Base-by-base conservation (phyloP, 2,329 filamentous ascomycete species). In the Plenodomus lindquistii region DNA sequence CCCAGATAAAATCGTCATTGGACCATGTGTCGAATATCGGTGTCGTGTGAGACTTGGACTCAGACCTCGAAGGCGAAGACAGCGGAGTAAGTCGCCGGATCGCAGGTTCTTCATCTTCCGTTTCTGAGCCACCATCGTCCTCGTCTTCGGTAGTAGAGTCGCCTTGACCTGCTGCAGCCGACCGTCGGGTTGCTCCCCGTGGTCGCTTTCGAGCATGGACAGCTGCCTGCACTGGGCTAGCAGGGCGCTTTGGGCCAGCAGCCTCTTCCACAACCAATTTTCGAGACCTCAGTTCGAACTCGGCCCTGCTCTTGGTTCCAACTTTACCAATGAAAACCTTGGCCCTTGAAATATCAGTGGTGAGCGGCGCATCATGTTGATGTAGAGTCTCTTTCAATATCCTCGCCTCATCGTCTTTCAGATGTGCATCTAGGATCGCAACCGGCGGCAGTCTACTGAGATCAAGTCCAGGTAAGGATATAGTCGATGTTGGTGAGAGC, bases 321-420 rank as follows among this genome's bases (percentile, higher is more conserved):
- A 96, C 80, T 57, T 85, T 89, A 2, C 88, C 91, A 22, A 97
- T 69, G 2, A 96, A 78, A 2, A 97, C 71, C 4, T 82, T 78
- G 1, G 91, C 91, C 69, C 93, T 87, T 13, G 78, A 77, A 43
- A 87, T 77, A 67, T 93, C 83, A 49, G 87, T 86, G 0, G 89
- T 92, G 44, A 94, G 67, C 0, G 79, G 80, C 5, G 81, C 84
- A 43, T 75, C 74, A 44, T 73, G 70, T 6, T 70, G 65, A 3
- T 80, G 76, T 9, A 95, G 81, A 18, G 79, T 79, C 20, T 85
- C 81, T 66, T 91, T 86, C 13, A 90, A 68, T 24, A 79, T 71
- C 41, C 85, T 82, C 9, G 89, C 75, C 54, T 87, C 82, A 6
- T 85, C 80, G 1, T 81, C 72, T 1, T 79, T 74, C 21, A 96